A percentile compares a stretch with the other conserved stretches of the same genome.
phyloP scores from a whole-genome alignment of 768 basidiomycete genomes.

The Agrocybe pediades region DNA sequence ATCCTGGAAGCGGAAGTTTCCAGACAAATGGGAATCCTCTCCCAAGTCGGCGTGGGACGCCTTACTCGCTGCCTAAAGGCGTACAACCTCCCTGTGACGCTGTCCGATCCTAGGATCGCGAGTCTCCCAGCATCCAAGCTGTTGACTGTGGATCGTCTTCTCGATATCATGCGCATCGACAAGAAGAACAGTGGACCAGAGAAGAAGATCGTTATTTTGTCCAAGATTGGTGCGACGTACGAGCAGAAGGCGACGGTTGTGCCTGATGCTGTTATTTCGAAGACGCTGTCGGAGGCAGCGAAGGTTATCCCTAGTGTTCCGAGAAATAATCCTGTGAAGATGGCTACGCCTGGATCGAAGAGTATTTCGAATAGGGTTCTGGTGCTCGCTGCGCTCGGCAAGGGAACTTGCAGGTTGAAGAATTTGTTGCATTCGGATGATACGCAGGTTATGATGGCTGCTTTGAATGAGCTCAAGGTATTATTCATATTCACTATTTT shows the following conservation, averaged over 20 bases:
- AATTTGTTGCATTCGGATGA: slow-evolving; percentile 97
- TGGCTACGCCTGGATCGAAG: slow-evolving; percentile 96
- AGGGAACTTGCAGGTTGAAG: slow-evolving; percentile 83
- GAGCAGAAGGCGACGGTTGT: slow-evolving; percentile 92
- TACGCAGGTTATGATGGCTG: slow-evolving; percentile 99
- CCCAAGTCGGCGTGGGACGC: slow-evolving; percentile 91
- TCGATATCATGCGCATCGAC: slow-evolving; percentile 95
- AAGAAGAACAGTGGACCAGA: slow-evolving; percentile 94
- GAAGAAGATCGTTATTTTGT: slow-evolving; percentile 94
- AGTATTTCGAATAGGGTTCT: slow-evolving; percentile 95
- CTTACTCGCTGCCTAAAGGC: slow-evolving; percentile 85
- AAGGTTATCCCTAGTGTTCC: slow-evolving; percentile 74
- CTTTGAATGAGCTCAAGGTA: slow-evolving; percentile 85
- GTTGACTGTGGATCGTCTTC: slow-evolving; percentile 77
- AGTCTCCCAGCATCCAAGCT: slow-evolving; percentile 68
- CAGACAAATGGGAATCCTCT: slow-evolving; percentile 81
- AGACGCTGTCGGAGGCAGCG: slow-evolving; percentile 80
- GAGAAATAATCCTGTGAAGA: slow-evolving; percentile 54
- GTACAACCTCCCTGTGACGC: slow-evolving; percentile 86
- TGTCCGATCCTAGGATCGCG: slow-evolving; percentile 78
- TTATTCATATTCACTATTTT: slow-evolving; percentile 4
- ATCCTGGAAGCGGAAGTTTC: slow-evolving; percentile 96
- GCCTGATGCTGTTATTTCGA: slow-evolving; percentile 76
- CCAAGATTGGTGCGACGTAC: slow-evolving; percentile 87
- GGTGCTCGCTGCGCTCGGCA: slow-evolving; percentile 88